Conservation (phyloP, 2,329 filamentous ascomycete genomes). For the Chaetomiaceae sp. region DNA sequence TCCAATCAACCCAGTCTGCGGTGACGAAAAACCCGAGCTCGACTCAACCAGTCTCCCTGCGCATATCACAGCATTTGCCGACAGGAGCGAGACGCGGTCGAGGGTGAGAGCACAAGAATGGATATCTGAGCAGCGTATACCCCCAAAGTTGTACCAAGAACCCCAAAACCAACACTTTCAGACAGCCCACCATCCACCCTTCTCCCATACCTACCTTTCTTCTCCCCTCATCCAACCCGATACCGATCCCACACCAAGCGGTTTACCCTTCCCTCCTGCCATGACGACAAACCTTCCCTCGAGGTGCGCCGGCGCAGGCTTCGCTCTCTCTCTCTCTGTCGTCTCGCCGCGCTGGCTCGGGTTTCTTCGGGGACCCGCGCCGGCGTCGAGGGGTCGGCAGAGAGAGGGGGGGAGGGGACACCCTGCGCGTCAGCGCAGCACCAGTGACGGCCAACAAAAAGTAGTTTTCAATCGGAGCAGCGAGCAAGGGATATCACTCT, state of each 20-base stretch:
- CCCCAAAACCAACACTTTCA: constrained; percentile 7
- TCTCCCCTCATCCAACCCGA: background rate
- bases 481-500: background rate
- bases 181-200: background rate
- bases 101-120: constrained; percentile 25
- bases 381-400: background rate
- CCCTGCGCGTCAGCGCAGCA: constrained; percentile 20
- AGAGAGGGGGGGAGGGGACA: background rate
- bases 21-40: constrained; percentile 17
- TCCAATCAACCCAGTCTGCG: constrained; percentile 7
- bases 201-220: background rate
- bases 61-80: constrained; percentile 13
- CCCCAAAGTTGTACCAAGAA: background rate
- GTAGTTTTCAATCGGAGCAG: constrained; percentile 42
- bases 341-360: background rate
- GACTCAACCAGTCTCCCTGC: constrained; percentile 21
- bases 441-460: constrained; percentile 27
- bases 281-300: constrained; percentile 8
- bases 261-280: background rate
- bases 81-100: constrained; percentile 10
- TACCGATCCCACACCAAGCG: background rate
- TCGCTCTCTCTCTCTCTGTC: background rate
- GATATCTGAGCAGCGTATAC: constrained; percentile 28
- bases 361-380: too few relatives aligned
- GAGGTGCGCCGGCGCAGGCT: constrained; percentile 10